Percentiles rank a stretch among this genome's conserved stretches.
These are phyloP conservation scores for Entoloma clypeatum DNA, from an alignment of 1,284 basidiomycete genomes.

Conservation along the genomic window DNA sequence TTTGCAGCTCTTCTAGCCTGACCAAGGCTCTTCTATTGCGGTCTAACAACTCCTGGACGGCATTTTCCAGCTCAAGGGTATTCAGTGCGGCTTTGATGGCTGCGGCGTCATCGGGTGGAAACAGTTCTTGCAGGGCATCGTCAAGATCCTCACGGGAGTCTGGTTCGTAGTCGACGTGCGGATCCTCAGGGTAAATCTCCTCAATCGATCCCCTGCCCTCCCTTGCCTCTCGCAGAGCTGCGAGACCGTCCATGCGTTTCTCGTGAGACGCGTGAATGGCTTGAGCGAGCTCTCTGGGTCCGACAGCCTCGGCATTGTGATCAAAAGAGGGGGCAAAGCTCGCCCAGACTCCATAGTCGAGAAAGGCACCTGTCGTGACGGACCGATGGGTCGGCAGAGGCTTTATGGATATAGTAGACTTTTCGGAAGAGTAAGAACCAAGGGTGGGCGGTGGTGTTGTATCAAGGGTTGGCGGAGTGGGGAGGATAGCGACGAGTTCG, in stretches of 20 bases:
- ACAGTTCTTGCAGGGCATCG: slow-evolving; percentile 45
- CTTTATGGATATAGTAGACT: slow-evolving; percentile 36
- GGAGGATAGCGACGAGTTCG: slow-evolving; percentile 69
- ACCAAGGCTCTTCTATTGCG: slow-evolving; percentile 59
- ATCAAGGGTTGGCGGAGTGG: slow-evolving; percentile 45
- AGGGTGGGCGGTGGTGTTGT: slow-evolving; percentile 35
- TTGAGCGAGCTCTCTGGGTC: slow-evolving; percentile 55
- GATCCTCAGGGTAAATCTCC: slow-evolving; percentile 18
- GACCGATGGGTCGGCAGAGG: slow-evolving; percentile 45
- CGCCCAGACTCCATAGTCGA: slow-evolving; percentile 71
- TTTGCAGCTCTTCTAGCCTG: slow-evolving; percentile 62
- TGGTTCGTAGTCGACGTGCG: neutral
- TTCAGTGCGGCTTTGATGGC: slow-evolving; percentile 54
- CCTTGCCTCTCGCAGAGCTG: slow-evolving; percentile 20
- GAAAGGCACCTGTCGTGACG: slow-evolving; percentile 58
- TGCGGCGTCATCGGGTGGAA: slow-evolving; percentile 51
- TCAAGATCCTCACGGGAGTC: slow-evolving; percentile 27
- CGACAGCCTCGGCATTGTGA: slow-evolving; percentile 65
- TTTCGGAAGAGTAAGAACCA: slow-evolving; percentile 40
- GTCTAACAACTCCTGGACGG: slow-evolving; percentile 62
- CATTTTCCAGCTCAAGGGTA: slow-evolving; percentile 59
- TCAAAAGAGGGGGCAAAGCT: slow-evolving; percentile 77
- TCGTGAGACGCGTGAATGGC: slow-evolving; percentile 45
- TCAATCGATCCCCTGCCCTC: slow-evolving; percentile 24
- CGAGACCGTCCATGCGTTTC: slow-evolving; percentile 30